Percentiles rank a stretch among this genome's conserved stretches.
These are phyloP conservation scores for Cercophora samala DNA, from an alignment of 495 filamentous ascomycete genomes.

Conservation along the genomic window DNA sequence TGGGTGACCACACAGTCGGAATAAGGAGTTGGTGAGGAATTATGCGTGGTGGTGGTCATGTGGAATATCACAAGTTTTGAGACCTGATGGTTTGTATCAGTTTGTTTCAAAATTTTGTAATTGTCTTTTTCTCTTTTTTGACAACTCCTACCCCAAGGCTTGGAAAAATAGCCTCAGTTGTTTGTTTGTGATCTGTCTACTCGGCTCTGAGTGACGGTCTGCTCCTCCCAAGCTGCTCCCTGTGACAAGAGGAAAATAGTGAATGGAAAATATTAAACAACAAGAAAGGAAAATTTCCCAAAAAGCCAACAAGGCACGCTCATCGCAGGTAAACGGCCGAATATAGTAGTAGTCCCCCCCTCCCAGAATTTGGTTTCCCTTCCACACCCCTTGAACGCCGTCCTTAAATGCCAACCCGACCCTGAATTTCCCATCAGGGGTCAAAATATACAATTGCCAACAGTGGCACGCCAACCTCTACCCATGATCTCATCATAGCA, in stretches of 20 bases:
- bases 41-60: too few species aligned
- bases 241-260: not conserved
- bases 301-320: not conserved
- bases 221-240: not conserved
- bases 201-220: not conserved
- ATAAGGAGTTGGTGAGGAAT: too few species aligned
- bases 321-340: not conserved
- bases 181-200: too few species aligned
- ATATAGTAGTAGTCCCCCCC: not conserved
- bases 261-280: not conserved
- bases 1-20: too few species aligned
- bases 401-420: not conserved
- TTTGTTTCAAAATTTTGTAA: too few species aligned
- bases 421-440: not conserved
- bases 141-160: too few species aligned
- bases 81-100: too few species aligned
- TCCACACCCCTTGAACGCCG: not conserved
- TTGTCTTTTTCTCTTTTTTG: too few species aligned
- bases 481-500: conserved; percentile 31
- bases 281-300: not conserved
- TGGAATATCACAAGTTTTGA: too few species aligned
- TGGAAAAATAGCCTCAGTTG: too few species aligned
- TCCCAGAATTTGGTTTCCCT: not conserved
- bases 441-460: conserved; percentile 19
- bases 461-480: not conserved